Base-by-base conservation (phyloP, 129 eudicot species). In the Gnaphalium uliginosum region DNA sequence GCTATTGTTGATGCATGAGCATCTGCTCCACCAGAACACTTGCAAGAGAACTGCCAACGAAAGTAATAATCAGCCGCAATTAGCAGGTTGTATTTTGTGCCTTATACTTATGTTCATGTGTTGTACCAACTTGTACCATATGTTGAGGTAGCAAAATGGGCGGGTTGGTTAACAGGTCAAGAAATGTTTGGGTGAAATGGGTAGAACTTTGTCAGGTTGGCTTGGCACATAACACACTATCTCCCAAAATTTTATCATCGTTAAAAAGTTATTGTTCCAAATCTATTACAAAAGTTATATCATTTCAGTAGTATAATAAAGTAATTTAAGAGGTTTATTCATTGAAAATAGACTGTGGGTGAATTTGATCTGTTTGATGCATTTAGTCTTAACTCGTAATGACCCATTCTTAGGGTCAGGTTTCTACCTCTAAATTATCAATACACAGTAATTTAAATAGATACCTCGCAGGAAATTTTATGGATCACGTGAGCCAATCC, bases 391-490 rank as follows among this genome's bases (percentile, higher is more conserved):
- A 32, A 54, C 8, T 9, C 2, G 30, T 10, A 72, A 4, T 6
- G 19, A 57, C 11, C 37, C 57, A 8, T 57, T 57, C 8, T 3
- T 72, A 57, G 6, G 66, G 29, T 23, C 22, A 19, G 11, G 14
- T 21, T 41, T 19, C 23, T 24, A 17, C 59, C 2, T 25, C n/a
- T 25, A 17, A 17, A 18, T 35, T 23, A 73, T 23, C 2, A 24
- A 14, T 13, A 23, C 25, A 10, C 33, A 18, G 57, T 8, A 65
- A 21, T 56, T 26, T 54, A 39, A 50, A 50, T 32, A 68, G 77
- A 53, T 66, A 87, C 98, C 97, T 94, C 98, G 33, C 90, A 87
- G 26, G 96, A 88, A 43, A 94, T 77, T 72, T 88, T 90, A 67
- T 94, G 87, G 25, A 86, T 78, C 26, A 86, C 46, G 51, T 61